phyloP scores from a whole-genome alignment of 2,329 filamentous ascomycete genomes.

The Fusarium sp. region DNA sequence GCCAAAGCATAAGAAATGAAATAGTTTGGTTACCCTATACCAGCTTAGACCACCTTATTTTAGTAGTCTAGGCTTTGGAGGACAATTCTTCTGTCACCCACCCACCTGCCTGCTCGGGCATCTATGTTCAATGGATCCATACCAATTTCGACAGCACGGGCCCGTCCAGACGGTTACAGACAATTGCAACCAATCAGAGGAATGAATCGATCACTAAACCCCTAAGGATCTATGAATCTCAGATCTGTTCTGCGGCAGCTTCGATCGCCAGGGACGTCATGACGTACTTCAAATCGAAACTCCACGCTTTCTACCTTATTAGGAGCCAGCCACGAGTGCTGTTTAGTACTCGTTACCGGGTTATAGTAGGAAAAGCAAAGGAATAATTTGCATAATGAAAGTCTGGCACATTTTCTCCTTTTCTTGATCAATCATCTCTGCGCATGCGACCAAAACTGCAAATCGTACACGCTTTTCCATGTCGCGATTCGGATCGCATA shows the following conservation, averaged over 20 bases:
- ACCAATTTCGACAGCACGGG: background rate
- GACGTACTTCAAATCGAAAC: conserved; percentile 49
- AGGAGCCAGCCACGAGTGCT: conserved; percentile 35
- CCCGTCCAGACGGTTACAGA: background rate
- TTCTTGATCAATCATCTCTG: background rate
- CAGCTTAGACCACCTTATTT: background rate
- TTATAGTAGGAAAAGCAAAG: conserved; percentile 10
- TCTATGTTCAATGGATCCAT: background rate
- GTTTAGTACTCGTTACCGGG: conserved; percentile 25
- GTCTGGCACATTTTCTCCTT: background rate
- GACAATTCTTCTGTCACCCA: background rate
- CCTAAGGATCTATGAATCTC: conserved; percentile 23
- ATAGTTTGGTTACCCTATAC: background rate
- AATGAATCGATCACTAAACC: background rate
- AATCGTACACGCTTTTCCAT: conserved; percentile 7
- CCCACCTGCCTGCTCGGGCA: no score
- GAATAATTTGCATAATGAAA: background rate
- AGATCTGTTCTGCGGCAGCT: conserved; percentile 37
- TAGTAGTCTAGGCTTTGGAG: background rate
- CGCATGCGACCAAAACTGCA: background rate
- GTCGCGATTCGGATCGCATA: conserved; percentile 3
- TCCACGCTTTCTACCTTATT: conserved; percentile 3
- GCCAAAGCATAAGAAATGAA: background rate
- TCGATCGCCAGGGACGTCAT: conserved; percentile 50
- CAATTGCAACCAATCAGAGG: conserved; percentile 15